Conservation (phyloP, 2,329 filamentous ascomycete genomes). For the Alternaria angustiovoidea region DNA sequence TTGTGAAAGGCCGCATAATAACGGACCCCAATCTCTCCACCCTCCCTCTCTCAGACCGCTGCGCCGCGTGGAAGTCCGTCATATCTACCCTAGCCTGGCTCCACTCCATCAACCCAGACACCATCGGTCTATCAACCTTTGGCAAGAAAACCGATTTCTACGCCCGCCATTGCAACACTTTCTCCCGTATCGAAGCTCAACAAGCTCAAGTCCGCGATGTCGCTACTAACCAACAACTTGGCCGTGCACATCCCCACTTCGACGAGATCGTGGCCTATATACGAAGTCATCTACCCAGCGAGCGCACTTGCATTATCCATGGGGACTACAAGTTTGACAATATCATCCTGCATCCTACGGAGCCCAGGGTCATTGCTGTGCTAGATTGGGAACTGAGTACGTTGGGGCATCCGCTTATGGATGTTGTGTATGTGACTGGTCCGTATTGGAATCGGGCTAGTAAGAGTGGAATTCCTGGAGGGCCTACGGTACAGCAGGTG, state of each 20-base stretch:
- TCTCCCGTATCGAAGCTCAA: constrained; percentile 76
- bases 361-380: constrained; percentile 87
- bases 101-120: constrained; percentile 74
- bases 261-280: constrained; percentile 82
- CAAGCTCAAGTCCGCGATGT: constrained; percentile 78
- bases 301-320: constrained; percentile 83
- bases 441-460: constrained; percentile 54
- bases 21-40: constrained; percentile 82
- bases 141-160: constrained; percentile 82
- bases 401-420: constrained; percentile 88
- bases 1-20: constrained; percentile 89
- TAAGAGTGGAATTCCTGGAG: constrained; percentile 39
- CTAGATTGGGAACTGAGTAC: constrained; percentile 98
- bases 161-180: constrained; percentile 82
- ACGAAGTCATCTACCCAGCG: constrained; percentile 68
- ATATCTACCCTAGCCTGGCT: constrained; percentile 82
- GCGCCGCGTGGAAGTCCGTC: constrained; percentile 57
- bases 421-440: constrained; percentile 79
- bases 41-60: constrained; percentile 70
- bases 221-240: constrained; percentile 69
- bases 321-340: constrained; percentile 88
- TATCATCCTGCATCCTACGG: constrained; percentile 78
- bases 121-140: constrained; percentile 74
- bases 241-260: constrained; percentile 81
- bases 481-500: constrained; percentile 41